Evolutionary conservation across 129 eudicot species (phyloP).

Genomic region (Dittrichia graveolens): DNA sequence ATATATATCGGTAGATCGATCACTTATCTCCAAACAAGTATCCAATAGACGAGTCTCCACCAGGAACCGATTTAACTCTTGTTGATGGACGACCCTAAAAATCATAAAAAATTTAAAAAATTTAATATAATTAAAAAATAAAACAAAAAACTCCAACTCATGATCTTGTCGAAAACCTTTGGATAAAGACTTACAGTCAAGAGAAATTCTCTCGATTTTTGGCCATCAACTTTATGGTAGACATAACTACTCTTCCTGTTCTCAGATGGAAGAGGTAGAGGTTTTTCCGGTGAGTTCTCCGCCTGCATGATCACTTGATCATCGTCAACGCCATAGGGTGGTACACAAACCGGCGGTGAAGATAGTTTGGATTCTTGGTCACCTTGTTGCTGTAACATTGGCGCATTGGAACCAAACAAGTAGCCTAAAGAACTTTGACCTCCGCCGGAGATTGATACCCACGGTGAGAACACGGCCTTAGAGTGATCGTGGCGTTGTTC

Average conservation of each 20-base stretch:
- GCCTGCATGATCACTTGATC: neutral
- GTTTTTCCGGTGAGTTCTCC: conserved; percentile 22
- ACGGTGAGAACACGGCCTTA: conserved; percentile 14
- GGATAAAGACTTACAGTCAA: conserved; percentile 37
- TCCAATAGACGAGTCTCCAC: conserved; percentile 68
- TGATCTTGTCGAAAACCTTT: neutral
- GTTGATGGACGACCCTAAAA: conserved; percentile 68
- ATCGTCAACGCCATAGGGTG: conserved; percentile 62
- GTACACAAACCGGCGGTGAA: conserved; percentile 28
- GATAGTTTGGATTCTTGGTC: conserved; percentile 21
- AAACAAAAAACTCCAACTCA: neutral
- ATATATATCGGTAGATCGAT: conserved; percentile 1
- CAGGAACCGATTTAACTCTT: conserved; percentile 63
- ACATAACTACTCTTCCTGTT: conserved; percentile 24
- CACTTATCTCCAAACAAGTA: conserved; percentile 73
- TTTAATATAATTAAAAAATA: neutral
- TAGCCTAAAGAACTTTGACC: conserved; percentile 65
- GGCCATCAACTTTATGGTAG: conserved; percentile 38
- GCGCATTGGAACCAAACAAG: conserved; percentile 47
- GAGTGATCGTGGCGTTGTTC: neutral
- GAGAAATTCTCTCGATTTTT: conserved; percentile 42
- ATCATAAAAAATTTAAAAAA: neutral
- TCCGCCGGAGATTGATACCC: conserved; percentile 40
- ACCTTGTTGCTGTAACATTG: conserved; percentile 19
- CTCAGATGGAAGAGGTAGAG: conserved; percentile 23